Conservation (phyloP, 1,139 yeast genomes). For the Geotrichum histeridarum region DNA sequence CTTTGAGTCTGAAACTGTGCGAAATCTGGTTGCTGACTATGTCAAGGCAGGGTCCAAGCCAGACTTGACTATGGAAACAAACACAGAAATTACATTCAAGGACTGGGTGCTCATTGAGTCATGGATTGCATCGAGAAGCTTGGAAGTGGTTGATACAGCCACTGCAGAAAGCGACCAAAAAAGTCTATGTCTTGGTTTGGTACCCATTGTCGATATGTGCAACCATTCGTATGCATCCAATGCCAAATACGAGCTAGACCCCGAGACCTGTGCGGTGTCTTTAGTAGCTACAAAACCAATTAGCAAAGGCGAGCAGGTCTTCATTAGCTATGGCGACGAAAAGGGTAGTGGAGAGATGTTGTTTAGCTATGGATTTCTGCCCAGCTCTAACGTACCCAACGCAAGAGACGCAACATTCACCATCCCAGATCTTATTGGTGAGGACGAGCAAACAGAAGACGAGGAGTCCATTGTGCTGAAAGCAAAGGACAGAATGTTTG, state of each 20-base stretch:
- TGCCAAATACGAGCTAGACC: constrained; percentile 34
- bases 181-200: constrained; percentile 27
- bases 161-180: constrained; percentile 10
- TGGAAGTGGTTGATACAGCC: constrained; percentile 26
- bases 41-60: constrained; percentile 22
- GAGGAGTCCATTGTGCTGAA: constrained; percentile 20
- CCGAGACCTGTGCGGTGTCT: constrained; percentile 27
- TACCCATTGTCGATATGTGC: constrained; percentile 39
- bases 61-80: constrained; percentile 12
- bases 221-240: constrained; percentile 35
- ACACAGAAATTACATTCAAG: constrained; percentile 21
- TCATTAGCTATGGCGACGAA: constrained; percentile 38
- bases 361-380: constrained; percentile 41
- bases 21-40: constrained; percentile 23
- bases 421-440: constrained; percentile 26
- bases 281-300: constrained; percentile 22
- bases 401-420: constrained; percentile 23
- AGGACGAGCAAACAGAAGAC: constrained; percentile 16
- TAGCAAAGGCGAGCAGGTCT: constrained; percentile 30
- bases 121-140: constrained; percentile 35
- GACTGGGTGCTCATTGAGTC: constrained; percentile 34
- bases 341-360: constrained; percentile 38
- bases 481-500: constrained; percentile 17
- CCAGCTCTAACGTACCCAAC: constrained; percentile 23
- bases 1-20: constrained; percentile 22